phyloP scores from a whole-genome alignment of 805 yeast genomes.

The Suhomyces sp. region DNA sequence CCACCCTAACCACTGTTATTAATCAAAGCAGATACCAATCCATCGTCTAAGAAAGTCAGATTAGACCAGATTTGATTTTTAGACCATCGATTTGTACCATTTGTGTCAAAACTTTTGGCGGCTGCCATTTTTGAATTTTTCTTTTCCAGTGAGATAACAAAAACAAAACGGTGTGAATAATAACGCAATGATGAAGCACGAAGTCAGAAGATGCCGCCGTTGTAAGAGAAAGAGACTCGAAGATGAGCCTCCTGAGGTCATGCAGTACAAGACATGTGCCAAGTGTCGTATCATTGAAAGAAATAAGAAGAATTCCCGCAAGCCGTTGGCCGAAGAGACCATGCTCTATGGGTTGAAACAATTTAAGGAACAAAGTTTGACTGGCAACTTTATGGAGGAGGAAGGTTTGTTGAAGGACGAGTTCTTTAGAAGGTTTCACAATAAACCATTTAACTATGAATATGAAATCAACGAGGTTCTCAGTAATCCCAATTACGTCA shows the following conservation, averaged over 20 bases:
- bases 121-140: not conserved
- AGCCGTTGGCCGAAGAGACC: conserved; percentile 46
- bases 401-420: conserved; percentile 24
- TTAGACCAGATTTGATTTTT: not conserved
- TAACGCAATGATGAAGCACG: conserved; percentile 13
- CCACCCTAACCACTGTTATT: not conserved
- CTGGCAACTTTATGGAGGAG: conserved; percentile 32
- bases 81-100: not conserved
- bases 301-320: conserved; percentile 39
- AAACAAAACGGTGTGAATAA: not conserved
- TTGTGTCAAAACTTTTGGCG: not conserved
- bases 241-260: conserved; percentile 55
- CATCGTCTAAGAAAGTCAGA: not conserved
- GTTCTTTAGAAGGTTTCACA: conserved; percentile 15
- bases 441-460: conserved; percentile 14
- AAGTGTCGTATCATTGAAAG: conserved; percentile 57
- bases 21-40: not conserved
- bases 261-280: conserved; percentile 56
- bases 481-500: conserved; percentile 9
- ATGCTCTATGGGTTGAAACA: conserved; percentile 46
- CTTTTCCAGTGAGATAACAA: not conserved
- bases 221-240: conserved; percentile 55
- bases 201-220: conserved; percentile 48
- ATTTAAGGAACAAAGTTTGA: conserved; percentile 35
- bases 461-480: conserved; percentile 12